These are phyloP conservation scores for Lipomyces spencermartinsiae DNA, from an alignment of 805 yeast genomes.

Conservation along the genomic window DNA sequence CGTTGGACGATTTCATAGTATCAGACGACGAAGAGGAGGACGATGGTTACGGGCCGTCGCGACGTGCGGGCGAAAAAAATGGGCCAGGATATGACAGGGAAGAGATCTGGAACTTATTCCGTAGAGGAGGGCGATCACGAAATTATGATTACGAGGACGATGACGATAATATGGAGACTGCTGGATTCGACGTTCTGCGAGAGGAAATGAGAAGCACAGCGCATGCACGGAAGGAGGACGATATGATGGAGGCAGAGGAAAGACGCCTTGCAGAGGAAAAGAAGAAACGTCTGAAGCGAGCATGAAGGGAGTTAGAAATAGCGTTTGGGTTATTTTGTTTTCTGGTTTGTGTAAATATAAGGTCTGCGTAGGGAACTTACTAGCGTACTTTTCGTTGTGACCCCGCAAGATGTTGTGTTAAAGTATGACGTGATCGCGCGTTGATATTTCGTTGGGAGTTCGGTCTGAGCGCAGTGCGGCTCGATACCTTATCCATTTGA, in stretches of 20 bases:
- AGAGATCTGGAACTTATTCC: conserved; percentile 89
- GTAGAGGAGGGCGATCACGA: conserved; percentile 56
- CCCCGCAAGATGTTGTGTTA: too few relatives aligned
- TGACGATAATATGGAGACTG: conserved; percentile 87
- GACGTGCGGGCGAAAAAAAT: conserved; percentile 37
- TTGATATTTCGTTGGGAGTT: conserved; percentile 2
- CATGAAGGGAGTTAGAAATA: background rate
- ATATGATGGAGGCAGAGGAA: conserved; percentile 58
- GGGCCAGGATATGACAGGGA: conserved; percentile 72
- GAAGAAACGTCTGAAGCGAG: conserved; percentile 20
- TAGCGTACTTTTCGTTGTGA: background rate
- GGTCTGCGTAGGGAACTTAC: background rate
- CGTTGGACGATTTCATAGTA: conserved; percentile 62
- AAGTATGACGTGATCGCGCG: conserved; percentile 2
- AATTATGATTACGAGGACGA: conserved; percentile 44
- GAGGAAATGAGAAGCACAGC: conserved; percentile 77
- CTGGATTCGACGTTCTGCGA: conserved; percentile 83
- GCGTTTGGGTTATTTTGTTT: background rate
- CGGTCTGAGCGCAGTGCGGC: conserved; percentile 13
- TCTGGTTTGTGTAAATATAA: background rate
- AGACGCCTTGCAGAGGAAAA: conserved; percentile 35
- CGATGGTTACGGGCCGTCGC: conserved; percentile 27
- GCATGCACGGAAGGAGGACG: conserved; percentile 78
- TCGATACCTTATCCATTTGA: conserved; percentile 5
- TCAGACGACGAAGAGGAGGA: conserved; percentile 57